A percentile compares a stretch with the other conserved stretches of the same genome.
These are phyloP conservation scores for Triticum timopheevii DNA, from an alignment of 176 grass and related monocot species.

Conservation along the genomic window DNA sequence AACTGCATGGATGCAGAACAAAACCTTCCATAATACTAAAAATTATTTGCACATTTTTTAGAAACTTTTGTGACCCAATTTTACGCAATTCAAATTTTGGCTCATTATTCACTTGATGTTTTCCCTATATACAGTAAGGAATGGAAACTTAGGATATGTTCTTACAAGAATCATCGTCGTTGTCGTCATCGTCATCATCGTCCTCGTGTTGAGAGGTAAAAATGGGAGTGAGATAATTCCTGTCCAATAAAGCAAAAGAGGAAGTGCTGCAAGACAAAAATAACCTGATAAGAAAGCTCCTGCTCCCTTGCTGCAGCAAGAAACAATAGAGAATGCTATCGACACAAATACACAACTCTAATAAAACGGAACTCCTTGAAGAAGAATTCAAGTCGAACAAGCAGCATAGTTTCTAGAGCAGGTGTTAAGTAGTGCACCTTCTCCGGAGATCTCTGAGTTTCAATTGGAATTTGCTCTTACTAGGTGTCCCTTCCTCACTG, in stretches of 20 bases:
- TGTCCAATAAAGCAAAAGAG: conserved; percentile 79
- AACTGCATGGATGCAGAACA: neutral
- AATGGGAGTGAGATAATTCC: conserved; percentile 82
- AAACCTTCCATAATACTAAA: neutral
- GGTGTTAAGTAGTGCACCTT: conserved; percentile 48
- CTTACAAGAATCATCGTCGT: conserved; percentile 42
- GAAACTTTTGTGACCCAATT: neutral
- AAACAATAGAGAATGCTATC: neutral
- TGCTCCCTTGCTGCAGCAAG: neutral
- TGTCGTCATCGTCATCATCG: conserved; percentile 39
- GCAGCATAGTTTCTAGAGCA: neutral
- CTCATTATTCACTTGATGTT: neutral
- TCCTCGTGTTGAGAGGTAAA: conserved; percentile 67
- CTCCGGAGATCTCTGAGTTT: conserved; percentile 72
- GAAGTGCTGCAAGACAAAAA: conserved; percentile 61
- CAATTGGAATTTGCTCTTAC: conserved; percentile 62
- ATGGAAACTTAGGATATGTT: neutral
- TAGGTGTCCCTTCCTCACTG: conserved; percentile 56
- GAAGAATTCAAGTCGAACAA: conserved; percentile 7
- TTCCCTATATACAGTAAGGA: neutral
- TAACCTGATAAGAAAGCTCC: neutral
- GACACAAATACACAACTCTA: neutral
- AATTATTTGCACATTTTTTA: neutral
- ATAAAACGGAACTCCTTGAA: neutral
- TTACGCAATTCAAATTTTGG: neutral